Evolutionary conservation across 768 basidiomycete species (phyloP).

Genomic region (Lyophyllum semitale): DNA sequence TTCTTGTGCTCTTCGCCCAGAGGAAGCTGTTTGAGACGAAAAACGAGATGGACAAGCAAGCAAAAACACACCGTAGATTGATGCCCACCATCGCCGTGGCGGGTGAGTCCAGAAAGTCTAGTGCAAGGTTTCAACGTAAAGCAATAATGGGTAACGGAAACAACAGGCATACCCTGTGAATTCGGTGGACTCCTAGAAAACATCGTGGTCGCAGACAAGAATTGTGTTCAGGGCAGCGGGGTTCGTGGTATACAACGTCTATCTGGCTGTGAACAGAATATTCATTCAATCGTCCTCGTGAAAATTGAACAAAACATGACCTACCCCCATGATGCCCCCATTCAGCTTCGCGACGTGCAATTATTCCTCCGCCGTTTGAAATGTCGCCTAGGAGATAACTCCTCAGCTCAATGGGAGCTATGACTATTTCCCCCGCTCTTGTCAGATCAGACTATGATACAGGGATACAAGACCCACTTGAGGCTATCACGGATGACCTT

Average conservation of each 20-base stretch:
- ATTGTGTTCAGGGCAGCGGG: slow-evolving; percentile 24
- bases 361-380: slow-evolving; percentile 22
- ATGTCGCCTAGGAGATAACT: slow-evolving; percentile 24
- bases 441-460: too few species aligned
- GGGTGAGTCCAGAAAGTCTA: slow-evolving; percentile 26
- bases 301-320: background rate
- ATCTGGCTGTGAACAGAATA: slow-evolving; percentile 12
- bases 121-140: too few species aligned
- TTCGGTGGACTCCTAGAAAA: slow-evolving; percentile 25
- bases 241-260: slow-evolving; percentile 26
- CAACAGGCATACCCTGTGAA: slow-evolving; percentile 19
- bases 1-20: slow-evolving; percentile 25
- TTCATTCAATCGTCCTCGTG: background rate
- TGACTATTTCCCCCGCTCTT: too few species aligned
- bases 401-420: too few species aligned
- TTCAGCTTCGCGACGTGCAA: slow-evolving; percentile 22
- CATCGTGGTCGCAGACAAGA: slow-evolving; percentile 21
- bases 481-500: too few species aligned
- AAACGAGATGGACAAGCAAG: background rate
- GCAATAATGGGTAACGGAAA: too few species aligned
- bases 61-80: slow-evolving; percentile 20
- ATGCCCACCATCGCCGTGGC: slow-evolving; percentile 25
- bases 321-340: slow-evolving; percentile 21
- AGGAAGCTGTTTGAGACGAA: background rate
- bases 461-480: too few species aligned